These are phyloP conservation scores for Calocybe gangraenosa DNA, from an alignment of 768 basidiomycete species.

Conservation along the genomic window DNA sequence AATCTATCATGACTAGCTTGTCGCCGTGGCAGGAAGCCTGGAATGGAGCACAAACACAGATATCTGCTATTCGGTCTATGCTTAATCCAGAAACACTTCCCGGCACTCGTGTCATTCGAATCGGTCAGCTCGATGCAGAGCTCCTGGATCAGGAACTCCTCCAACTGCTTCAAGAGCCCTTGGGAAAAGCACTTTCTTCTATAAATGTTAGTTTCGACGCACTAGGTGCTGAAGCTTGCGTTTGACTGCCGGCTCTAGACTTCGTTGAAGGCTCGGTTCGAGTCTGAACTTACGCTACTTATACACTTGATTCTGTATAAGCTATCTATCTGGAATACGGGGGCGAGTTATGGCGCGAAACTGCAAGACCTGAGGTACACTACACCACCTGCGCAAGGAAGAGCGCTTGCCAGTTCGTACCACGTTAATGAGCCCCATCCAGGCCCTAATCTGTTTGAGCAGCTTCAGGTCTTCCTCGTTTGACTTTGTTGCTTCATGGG, in stretches of 20 bases:
- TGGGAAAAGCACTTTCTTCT: constrained; percentile 64
- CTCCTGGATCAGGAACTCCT: constrained; percentile 87
- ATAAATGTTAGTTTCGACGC: constrained; percentile 45
- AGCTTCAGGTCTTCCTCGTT: constrained; percentile 67
- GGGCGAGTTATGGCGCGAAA: constrained; percentile 79
- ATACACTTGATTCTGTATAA: constrained; percentile 75
- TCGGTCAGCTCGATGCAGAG: constrained; percentile 89
- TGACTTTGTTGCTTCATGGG: constrained; percentile 62
- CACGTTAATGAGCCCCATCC: constrained; percentile 6
- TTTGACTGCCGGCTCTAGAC: constrained; percentile 33
- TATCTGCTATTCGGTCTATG: constrained; percentile 43
- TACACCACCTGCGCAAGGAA: constrained; percentile 21
- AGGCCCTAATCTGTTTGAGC: constrained; percentile 1
- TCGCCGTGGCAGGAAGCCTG: constrained; percentile 60
- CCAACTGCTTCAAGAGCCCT: constrained; percentile 76
- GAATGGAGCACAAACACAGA: constrained; percentile 51
- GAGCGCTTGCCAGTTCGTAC: constrained; percentile 32
- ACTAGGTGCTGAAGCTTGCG: constrained; percentile 12
- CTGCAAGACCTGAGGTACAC: constrained; percentile 74
- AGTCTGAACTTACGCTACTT: constrained; percentile 70
- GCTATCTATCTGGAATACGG: constrained; percentile 76
- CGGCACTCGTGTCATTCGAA: constrained; percentile 58
- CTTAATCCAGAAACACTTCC: constrained; percentile 28
- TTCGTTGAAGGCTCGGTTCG: constrained; percentile 55
- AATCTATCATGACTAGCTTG: constrained; percentile 17